Evolutionary conservation across 345 rosid species (phyloP).

Genomic region (Mallotus nudiflorus): DNA sequence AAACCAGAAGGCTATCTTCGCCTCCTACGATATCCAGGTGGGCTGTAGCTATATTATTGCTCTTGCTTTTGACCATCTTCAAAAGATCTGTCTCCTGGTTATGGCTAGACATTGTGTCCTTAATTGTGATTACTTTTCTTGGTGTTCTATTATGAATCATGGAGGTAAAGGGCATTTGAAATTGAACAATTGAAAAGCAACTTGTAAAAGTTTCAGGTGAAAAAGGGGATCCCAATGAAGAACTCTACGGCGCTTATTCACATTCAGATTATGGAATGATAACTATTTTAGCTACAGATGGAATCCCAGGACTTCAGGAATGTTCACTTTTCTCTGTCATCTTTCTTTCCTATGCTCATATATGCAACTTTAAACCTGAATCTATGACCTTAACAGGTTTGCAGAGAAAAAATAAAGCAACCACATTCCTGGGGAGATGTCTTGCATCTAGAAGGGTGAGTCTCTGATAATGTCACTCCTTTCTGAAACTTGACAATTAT

Average conservation of each 20-base stretch:
- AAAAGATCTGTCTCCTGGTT: too few species aligned
- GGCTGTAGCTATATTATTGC: not conserved
- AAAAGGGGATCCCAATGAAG: conserved; percentile 36
- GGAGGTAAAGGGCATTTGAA: too few species aligned
- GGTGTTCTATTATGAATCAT: too few species aligned
- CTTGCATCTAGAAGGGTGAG: conserved; percentile 60
- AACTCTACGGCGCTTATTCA: conserved; percentile 63
- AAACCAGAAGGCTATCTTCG: conserved; percentile 47
- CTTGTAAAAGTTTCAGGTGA: conserved; percentile 53
- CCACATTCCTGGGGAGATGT: conserved; percentile 69
- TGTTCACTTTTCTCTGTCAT: not conserved
- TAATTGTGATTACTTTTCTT: too few species aligned
- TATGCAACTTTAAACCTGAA: too few species aligned
- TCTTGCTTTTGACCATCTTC: too few species aligned
- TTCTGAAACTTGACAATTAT: too few species aligned
- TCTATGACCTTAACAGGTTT: conserved; percentile 39
- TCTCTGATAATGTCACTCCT: not conserved
- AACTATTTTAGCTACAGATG: conserved; percentile 72
- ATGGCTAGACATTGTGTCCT: too few species aligned
- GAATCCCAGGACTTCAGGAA: conserved; percentile 81
- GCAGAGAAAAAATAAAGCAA: conserved; percentile 57
- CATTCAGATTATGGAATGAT: conserved; percentile 86
- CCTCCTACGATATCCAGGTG: conserved; percentile 78
- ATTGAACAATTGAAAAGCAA: too few species aligned
- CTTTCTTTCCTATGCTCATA: too few species aligned